phyloP scores from a whole-genome alignment of 345 rosid species.

The Cardiospermum halicacabum region DNA sequence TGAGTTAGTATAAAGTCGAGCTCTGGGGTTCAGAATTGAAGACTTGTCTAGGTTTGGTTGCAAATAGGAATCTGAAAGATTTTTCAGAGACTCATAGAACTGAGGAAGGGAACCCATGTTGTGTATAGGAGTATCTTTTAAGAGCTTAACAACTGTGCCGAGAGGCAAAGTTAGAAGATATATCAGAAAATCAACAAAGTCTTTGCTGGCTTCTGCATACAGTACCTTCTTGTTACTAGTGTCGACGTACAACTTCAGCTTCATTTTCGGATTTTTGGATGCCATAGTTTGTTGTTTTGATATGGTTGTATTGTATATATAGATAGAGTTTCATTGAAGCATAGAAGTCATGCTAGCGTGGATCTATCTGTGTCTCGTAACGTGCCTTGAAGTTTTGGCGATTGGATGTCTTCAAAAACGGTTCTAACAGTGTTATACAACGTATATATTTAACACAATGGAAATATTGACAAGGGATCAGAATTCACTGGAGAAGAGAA shows the following conservation, averaged over 20 bases:
- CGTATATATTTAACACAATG: too few species aligned
- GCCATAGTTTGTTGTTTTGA: too few species aligned
- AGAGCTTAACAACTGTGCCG: background rate
- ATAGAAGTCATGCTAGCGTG: too few species aligned
- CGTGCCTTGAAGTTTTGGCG: too few species aligned
- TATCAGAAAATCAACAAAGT: constrained; percentile 5
- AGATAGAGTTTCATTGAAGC: too few species aligned
- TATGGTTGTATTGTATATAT: too few species aligned
- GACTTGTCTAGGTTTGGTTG: background rate
- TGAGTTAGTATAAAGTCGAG: background rate
- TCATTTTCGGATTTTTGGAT: background rate
- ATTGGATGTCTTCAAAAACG: too few species aligned
- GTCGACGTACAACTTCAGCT: constrained; percentile 9
- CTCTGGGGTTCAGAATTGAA: background rate
- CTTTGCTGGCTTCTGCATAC: background rate
- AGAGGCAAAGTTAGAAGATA: background rate
- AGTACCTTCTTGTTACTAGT: background rate
- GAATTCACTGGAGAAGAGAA: too few species aligned
- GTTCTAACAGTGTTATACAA: too few species aligned
- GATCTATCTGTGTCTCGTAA: too few species aligned
- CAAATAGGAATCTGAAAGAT: background rate
- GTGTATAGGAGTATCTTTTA: background rate
- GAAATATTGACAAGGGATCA: too few species aligned
- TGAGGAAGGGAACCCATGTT: background rate
- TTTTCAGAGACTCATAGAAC: background rate